Base-by-base conservation (phyloP, 768 basidiomycete genomes). In the Cystobasidium tubakii region DNA sequence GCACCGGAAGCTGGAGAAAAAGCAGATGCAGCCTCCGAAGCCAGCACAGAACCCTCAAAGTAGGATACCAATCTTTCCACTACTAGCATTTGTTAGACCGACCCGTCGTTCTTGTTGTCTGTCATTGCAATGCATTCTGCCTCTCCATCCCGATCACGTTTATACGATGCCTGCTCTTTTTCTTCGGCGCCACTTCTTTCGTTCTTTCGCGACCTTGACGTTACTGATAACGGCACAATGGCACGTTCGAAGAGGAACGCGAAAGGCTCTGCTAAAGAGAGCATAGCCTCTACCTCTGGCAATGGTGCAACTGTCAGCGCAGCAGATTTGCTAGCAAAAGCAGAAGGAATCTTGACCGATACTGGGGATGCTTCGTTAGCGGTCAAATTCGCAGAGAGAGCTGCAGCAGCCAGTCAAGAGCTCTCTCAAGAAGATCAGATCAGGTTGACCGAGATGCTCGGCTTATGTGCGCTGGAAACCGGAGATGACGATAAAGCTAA, bases 381-480 rank as follows among this genome's bases (percentile, higher is more conserved):
- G 21, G 74, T 75, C 39, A n/a, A 55, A 15, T 55, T 76, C 17
- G 75, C 73, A 46, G 36, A 74, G 42, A 44, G 66, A n/a, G 79
- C 78, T 44, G 53, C 66, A 27, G 55, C 46, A 33, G 15, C 1
- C 25, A 60, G 54, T n/a, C 53, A 31, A 57, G 70, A 78, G 44
- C 42, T 60, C 3, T 60, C 57, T 12, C 57, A 60, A 60, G 66
- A 63, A 6, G 46, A 66, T 34, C 60, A 54, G 17, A 69, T 31
- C 2, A 76, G 73, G 29, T 64, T 73, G 15, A 39, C 76, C 23
- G 79, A 79, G 66, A 69, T 78, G 33, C 62, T 78, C 23, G 79
- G 78, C 1, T 75, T 76, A 6, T 66, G 75, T 67, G 76, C 76
- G 50, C 76, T 79, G 23, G 79, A 79, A 73, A 43, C 75, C n/a